These are phyloP conservation scores for Trichaptum fuscoviolaceum DNA, from an alignment of 768 basidiomycete species.

Conservation along the genomic window DNA sequence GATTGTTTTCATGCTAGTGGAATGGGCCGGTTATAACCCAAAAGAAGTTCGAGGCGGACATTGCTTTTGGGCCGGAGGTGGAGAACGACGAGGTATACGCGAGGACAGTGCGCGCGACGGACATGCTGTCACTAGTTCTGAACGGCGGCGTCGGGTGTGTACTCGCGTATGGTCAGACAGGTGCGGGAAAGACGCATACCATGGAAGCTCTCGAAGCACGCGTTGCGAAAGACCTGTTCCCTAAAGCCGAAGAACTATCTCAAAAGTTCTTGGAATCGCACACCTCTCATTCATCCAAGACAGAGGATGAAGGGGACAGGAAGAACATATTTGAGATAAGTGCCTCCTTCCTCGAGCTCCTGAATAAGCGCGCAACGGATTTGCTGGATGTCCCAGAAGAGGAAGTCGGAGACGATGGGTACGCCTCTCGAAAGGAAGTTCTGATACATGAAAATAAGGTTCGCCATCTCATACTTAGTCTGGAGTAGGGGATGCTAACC, in stretches of 20 bases:
- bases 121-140: slow-evolving; percentile 25
- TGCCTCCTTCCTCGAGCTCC: slow-evolving; percentile 30
- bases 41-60: slow-evolving; percentile 28
- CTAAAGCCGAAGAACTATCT: slow-evolving; percentile 18
- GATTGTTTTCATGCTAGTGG: slow-evolving; percentile 19
- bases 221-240: slow-evolving; percentile 30
- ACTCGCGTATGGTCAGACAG: slow-evolving; percentile 30
- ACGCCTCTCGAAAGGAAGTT: slow-evolving; percentile 23
- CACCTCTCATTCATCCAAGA: slow-evolving; percentile 5
- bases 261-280: slow-evolving; percentile 18
- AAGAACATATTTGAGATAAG: slow-evolving; percentile 26
- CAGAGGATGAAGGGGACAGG: slow-evolving; percentile 6
- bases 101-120: slow-evolving; percentile 25
- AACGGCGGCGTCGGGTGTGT: slow-evolving; percentile 28
- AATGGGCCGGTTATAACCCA: slow-evolving; percentile 30
- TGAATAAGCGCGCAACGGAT: slow-evolving; percentile 27
- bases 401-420: slow-evolving; percentile 21
- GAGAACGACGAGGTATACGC: slow-evolving; percentile 32
- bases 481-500: background rate
- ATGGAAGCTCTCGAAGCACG: slow-evolving; percentile 31
- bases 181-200: slow-evolving; percentile 28
- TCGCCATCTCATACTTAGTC: slow-evolving; percentile 7
- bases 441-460: slow-evolving; percentile 29
- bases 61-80: slow-evolving; percentile 28
- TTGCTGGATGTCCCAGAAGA: slow-evolving; percentile 20